Percentiles rank a stretch among this genome's conserved stretches.
Conservation (phyloP, 148 eudicot genomes). For the Rhododendron vialii region DNA sequence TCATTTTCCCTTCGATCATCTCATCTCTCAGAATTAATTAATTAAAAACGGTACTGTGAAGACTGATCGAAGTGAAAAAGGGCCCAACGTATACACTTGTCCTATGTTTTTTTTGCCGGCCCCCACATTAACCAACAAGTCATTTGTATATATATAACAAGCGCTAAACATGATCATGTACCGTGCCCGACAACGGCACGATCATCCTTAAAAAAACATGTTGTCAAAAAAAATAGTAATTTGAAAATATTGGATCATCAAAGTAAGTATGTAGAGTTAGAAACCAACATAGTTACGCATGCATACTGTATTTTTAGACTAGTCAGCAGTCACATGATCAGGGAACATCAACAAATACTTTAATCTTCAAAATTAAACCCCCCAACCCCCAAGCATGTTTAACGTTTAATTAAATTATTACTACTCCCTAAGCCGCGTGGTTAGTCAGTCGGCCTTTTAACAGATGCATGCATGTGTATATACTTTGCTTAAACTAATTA, state of each 20-base stretch:
- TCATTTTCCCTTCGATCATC: not conserved
- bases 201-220: not conserved
- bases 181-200: not conserved
- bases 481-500: no score
- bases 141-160: not conserved
- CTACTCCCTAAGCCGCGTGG: no score
- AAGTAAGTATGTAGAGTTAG: not conserved
- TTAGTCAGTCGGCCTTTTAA: no score
- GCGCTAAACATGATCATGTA: not conserved
- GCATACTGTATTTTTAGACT: not conserved
- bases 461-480: no score
- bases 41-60: not conserved
- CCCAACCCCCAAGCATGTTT: no score
- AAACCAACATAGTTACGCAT: conserved; percentile 19
- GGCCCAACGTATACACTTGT: not conserved
- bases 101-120: not conserved
- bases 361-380: not conserved
- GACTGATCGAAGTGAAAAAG: no score
- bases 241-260: not conserved
- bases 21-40: not conserved
- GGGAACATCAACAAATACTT: conserved; percentile 1
- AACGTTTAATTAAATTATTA: no score
- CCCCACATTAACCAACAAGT: not conserved
- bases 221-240: not conserved
- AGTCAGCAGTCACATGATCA: not conserved